A percentile compares a stretch with the other conserved stretches of the same genome.
phyloP scores from a whole-genome alignment of 352 stramenopile species.

The Phytophthora pisi region DNA sequence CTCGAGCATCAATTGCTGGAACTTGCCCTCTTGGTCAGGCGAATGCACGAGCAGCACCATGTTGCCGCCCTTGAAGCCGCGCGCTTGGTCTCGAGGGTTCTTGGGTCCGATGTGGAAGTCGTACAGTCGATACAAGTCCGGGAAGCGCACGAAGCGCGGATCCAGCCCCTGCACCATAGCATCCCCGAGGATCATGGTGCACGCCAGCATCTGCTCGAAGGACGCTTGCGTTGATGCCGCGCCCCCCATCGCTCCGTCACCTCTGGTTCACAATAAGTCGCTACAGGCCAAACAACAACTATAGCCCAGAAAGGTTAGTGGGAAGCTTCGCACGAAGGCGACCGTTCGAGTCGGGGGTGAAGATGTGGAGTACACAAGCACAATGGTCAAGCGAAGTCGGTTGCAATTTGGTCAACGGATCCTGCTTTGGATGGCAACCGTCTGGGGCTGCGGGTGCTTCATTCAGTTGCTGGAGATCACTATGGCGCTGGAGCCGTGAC shows the following conservation, averaged over 20 bases:
- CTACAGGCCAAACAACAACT: neutral
- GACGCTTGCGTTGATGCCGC: slow-evolving; percentile 71
- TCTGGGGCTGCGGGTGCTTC: neutral
- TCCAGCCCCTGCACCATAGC: slow-evolving; percentile 84
- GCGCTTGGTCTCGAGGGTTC: slow-evolving; percentile 38
- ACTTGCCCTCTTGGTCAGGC: slow-evolving; percentile 54
- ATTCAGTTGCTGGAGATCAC: slow-evolving; percentile 8
- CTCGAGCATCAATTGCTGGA: slow-evolving; percentile 48
- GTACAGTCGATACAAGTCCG: slow-evolving; percentile 81
- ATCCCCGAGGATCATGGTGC: slow-evolving; percentile 84
- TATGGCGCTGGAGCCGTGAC: slow-evolving; percentile 5
- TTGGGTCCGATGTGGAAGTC: slow-evolving; percentile 84
- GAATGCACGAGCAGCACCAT: slow-evolving; percentile 72
- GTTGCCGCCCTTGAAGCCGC: slow-evolving; percentile 60
- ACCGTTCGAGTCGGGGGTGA: slow-evolving; percentile 22
- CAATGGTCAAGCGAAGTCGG: slow-evolving; percentile 7
- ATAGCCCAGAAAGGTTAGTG: slow-evolving; percentile 8
- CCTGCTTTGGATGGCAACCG: slow-evolving; percentile 4
- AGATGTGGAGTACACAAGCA: slow-evolving; percentile 18
- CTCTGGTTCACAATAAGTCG: slow-evolving; percentile 5
- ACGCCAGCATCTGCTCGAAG: slow-evolving; percentile 87
- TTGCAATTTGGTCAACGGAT: slow-evolving; percentile 27
- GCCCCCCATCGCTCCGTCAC: slow-evolving; percentile 53
- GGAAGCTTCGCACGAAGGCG: slow-evolving; percentile 10
- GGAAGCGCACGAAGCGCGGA: slow-evolving; percentile 78